phyloP scores from a whole-genome alignment of 1,139 yeast genomes.

The Lodderomyces beijingensis region DNA sequence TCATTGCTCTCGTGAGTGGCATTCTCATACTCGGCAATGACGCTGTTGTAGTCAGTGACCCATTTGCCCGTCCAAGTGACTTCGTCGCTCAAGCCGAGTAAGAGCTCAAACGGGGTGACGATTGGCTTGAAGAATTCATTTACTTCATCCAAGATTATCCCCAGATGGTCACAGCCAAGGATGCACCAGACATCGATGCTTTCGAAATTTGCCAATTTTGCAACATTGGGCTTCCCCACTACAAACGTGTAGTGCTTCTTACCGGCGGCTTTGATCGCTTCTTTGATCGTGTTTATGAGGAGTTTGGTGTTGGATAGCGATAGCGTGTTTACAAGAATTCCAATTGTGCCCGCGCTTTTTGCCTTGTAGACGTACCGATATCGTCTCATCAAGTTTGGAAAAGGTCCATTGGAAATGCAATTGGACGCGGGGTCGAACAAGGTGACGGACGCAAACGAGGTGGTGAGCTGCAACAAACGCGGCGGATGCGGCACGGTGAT shows the following conservation, averaged over 20 bases:
- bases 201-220: slow-evolving; percentile 93
- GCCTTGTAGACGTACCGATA: slow-evolving; percentile 86
- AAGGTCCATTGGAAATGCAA: slow-evolving; percentile 49
- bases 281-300: slow-evolving; percentile 56
- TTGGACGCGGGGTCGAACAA: slow-evolving; percentile 39
- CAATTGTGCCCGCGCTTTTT: slow-evolving; percentile 86
- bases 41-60: slow-evolving; percentile 71
- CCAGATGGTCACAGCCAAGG: slow-evolving; percentile 92
- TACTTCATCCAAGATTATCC: slow-evolving; percentile 72
- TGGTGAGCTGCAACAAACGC: slow-evolving; percentile 66
- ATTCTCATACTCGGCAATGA: slow-evolving; percentile 33
- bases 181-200: slow-evolving; percentile 91
- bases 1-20: slow-evolving; percentile 17
- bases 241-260: slow-evolving; percentile 92
- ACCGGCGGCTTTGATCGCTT: slow-evolving; percentile 66
- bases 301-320: slow-evolving; percentile 69
- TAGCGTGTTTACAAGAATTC: slow-evolving; percentile 83
- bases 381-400: slow-evolving; percentile 75
- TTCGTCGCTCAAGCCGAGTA: slow-evolving; percentile 71
- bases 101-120: slow-evolving; percentile 87
- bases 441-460: slow-evolving; percentile 56
- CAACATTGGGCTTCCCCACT: slow-evolving; percentile 98
- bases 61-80: slow-evolving; percentile 90
- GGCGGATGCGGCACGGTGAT: slow-evolving; percentile 76
- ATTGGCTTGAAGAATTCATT: slow-evolving; percentile 87